Evolutionary conservation across 805 yeast genomes (phyloP), one percentile per base, ranked within the genome.

Genomic region (Lipomyces sp.): DNA sequence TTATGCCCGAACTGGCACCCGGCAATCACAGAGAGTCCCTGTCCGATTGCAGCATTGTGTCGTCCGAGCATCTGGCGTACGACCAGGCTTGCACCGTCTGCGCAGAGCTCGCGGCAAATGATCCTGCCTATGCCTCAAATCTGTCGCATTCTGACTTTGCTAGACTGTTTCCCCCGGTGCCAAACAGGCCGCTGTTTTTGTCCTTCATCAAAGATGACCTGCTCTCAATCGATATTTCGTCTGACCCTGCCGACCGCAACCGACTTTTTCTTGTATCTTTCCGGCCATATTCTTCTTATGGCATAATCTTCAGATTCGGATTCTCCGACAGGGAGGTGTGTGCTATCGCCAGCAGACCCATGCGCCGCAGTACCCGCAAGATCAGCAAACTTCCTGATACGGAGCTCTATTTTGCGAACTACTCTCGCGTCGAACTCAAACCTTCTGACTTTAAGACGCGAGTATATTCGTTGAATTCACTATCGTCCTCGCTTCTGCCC

Each of bases 221-320:
- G n/a, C 32, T 55, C 13, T 55, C 59, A n/a, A 33, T 55, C 48
- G 59, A 55, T 10, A 34, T 30, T 11, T 55, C 59, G 30, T 24
- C 59, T n/a, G 59, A 55, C 29, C 29, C 32, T 13, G 32, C 59
- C 3, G 53, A 29, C 3, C 34, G 59, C 48, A 32, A 32, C 42
- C 59, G 59, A 13, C 59, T 55, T 10, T 55, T 55, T 32, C 33
- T 55, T 55, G 59, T 33, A 11, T 35, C 48, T n/a, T 55, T 55
- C 37, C 29, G 13, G n/a, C 34, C 34, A 29, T 29, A 29, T 51
- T 32, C 54, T 32, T 29, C 30, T n/a, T 29, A 29, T 8, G 54
- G 54, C 7, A 51, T 32, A n/a, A 13, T 51, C n/a, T 29, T n/a
- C 54, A 10, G 33, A 24, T 51, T 51, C 54, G 32, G 34, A 3